These are phyloP conservation scores for Tulasnella sp. DNA, from an alignment of 768 basidiomycete genomes.

Conservation along the genomic window DNA sequence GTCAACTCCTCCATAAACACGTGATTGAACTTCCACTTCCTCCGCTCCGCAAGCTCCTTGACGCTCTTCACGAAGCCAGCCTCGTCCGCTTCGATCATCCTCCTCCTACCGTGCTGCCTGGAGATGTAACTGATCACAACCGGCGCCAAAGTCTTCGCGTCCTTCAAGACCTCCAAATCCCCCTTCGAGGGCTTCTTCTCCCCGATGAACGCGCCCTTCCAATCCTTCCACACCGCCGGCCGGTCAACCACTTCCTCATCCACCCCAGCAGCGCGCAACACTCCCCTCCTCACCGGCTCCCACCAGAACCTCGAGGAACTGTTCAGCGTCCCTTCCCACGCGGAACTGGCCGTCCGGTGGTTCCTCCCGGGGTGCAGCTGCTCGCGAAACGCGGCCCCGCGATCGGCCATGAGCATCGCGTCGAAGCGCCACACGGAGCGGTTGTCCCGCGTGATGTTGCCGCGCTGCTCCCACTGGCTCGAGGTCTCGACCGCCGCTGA, in stretches of 20 bases:
- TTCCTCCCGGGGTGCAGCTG: slow-evolving; percentile 29
- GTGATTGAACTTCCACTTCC: slow-evolving; percentile 25
- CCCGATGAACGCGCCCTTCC: neutral
- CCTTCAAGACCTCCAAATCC: neutral
- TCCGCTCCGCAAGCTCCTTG: slow-evolving; percentile 24
- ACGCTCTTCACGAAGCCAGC: slow-evolving; percentile 25
- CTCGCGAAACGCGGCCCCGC: slow-evolving; percentile 66
- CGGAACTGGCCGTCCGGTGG: neutral
- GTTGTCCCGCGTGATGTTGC: slow-evolving; percentile 38
- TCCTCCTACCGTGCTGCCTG: slow-evolving; percentile 29
- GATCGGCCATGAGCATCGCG: slow-evolving; percentile 54
- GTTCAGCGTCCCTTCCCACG: neutral
- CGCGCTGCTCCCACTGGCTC: slow-evolving; percentile 44
- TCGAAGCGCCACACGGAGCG: slow-evolving; percentile 50
- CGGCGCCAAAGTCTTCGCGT: slow-evolving; percentile 11
- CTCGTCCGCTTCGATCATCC: slow-evolving; percentile 25
- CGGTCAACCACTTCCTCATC: slow-evolving; percentile 11
- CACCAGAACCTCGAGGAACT: neutral
- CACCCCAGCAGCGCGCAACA: neutral
- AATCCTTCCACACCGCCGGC: neutral
- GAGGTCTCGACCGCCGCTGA: slow-evolving; percentile 54
- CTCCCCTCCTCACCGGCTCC: slow-evolving; percentile 2
- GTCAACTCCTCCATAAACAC: neutral
- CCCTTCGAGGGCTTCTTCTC: neutral
- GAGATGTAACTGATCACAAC: slow-evolving; percentile 20